Conservation (phyloP, 345 rosid genomes). For the Isatis tinctoria region DNA sequence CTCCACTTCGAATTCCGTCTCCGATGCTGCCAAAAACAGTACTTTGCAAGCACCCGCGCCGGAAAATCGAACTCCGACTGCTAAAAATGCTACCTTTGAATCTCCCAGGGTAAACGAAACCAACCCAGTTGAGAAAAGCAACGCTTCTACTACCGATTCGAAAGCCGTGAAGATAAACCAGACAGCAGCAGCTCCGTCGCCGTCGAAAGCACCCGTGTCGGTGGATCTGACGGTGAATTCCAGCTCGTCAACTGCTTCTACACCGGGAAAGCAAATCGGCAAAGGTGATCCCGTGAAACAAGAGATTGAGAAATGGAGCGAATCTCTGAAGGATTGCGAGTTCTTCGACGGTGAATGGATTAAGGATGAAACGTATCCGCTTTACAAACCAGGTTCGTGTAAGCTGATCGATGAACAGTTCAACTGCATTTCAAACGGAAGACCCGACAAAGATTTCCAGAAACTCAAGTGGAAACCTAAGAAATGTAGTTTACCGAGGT, state of each 20-base stretch:
- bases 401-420: conserved; percentile 81
- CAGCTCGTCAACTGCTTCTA: conserved; percentile 25
- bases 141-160: conserved; percentile 1
- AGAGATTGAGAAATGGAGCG: conserved; percentile 42
- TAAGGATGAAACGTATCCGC: conserved; percentile 81
- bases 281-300: conserved; percentile 37
- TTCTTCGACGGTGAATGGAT: conserved; percentile 92
- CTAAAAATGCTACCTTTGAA: conserved; percentile 23
- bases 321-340: conserved; percentile 61
- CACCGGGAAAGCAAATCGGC: conserved; percentile 36
- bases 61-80: conserved; percentile 23
- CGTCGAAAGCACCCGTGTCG: conserved; percentile 16
- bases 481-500: conserved; percentile 90
- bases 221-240: conserved; percentile 29
- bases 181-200: conserved; percentile 6
- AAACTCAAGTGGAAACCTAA: conserved; percentile 88
- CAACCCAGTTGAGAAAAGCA: conserved; percentile 1
- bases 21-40: background rate
- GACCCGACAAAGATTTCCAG: conserved; percentile 74
- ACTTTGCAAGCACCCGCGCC: conserved; percentile 17
- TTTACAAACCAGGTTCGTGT: conserved; percentile 85
- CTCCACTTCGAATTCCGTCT: conserved; percentile 2
- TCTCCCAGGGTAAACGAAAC: conserved; percentile 16
- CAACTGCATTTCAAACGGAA: conserved; percentile 73
- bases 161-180: conserved; percentile 4